phyloP scores from a whole-genome alignment of 2,329 filamentous ascomycete genomes.

The Aspergillus ochraceus region DNA sequence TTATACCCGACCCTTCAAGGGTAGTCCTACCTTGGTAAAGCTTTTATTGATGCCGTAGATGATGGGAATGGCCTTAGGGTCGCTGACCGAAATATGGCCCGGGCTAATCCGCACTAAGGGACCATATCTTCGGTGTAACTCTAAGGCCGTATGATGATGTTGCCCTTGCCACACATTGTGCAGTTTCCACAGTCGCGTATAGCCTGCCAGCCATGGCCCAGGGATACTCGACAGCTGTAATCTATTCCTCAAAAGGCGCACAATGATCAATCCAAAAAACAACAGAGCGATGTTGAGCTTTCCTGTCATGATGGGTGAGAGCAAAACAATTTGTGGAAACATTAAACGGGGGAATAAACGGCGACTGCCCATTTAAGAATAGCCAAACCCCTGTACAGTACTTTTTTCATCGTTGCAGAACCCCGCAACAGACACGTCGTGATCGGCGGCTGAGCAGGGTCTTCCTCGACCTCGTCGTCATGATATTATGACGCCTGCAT shows the following conservation, averaged over 20 bases:
- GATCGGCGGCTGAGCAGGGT: neutral
- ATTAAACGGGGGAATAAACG: too few species aligned
- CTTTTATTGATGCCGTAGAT: neutral
- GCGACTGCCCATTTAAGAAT: too few species aligned
- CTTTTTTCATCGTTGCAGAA: neutral
- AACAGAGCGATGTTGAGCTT: neutral
- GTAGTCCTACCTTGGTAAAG: neutral
- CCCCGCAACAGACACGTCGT: neutral
- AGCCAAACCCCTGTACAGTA: too few species aligned
- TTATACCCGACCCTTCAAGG: neutral
- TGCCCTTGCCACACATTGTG: conserved; percentile 20
- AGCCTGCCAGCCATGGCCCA: neutral
- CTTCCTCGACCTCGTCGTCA: neutral
- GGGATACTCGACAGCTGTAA: neutral
- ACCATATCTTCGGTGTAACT: neutral
- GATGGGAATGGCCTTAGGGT: neutral
- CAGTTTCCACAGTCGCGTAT: conserved; percentile 19
- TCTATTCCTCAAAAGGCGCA: neutral
- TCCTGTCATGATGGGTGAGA: neutral
- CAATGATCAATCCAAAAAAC: neutral
- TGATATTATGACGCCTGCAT: neutral
- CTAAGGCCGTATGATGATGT: conserved; percentile 13
- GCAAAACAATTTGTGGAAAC: neutral
- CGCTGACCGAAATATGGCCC: neutral
- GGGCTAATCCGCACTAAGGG: neutral